Evolutionary conservation across 116 monocot genomes (phyloP), one percentile per base, ranked within the genome.

Genomic region (Cymodocea nodosa): DNA sequence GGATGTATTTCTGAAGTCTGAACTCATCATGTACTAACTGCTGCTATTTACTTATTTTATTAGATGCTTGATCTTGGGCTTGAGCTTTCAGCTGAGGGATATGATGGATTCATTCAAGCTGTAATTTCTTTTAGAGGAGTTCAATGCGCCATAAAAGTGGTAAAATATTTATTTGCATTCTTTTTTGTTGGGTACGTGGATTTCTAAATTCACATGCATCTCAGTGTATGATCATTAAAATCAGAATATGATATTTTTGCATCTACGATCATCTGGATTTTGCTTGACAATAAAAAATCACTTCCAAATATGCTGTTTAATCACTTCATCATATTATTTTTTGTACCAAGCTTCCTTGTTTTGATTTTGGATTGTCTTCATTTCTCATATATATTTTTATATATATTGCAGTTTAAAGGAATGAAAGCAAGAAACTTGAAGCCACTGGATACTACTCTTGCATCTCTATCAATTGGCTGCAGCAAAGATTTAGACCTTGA

Each of bases 71-170:
- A 68, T 16, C 55, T 91, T 74, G 82, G 85, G 50, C 53, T 91
- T 67, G 34, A 76, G 67, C 88, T 92, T 69, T 83, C 88, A 48
- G 35, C 55, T n/a, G 59, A 73, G 75, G 84, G 88, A 66, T 97
- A 80, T 75, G 82, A 85, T 82, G 92, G 85, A 62, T 77, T 88
- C 69, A 68, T 97, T 59, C 85, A 79, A 72, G 88, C 86, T 75
- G 74, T 75, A 55, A 60, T 84, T 65, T 23, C 57, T 34, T 62
- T 74, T 15, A 91, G 78, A 72, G 90, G 83, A 56, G 73, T 77
- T 64, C 36, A 67, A 71, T 75, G 80, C 69, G 85, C 74, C 34
- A 80, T 81, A 71, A 64, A 84, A 78, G 35, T 97, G 87, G 95
- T 97, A 83, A 71, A 40, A 68, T 65, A 23, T 34, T 64, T 56